Base-by-base conservation (phyloP, 805 yeast species). In the Cyberlindnera xishuangbannaensis region DNA sequence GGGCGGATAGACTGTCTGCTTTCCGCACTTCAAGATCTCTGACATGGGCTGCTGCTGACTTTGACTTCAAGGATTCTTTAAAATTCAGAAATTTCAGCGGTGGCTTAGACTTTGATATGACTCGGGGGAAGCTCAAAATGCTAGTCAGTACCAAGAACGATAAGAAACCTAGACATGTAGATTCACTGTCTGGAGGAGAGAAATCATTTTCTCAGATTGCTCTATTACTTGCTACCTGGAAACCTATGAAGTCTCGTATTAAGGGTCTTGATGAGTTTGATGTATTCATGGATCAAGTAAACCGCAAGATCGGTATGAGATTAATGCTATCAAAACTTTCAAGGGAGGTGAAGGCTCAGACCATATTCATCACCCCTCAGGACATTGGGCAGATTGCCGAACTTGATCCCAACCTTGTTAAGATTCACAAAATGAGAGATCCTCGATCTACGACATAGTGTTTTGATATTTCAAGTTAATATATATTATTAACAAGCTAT, bases 231-330 rank as follows among this genome's bases (percentile, higher is more conserved):
- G 81, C 97, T 0, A 82, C 95, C 18, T 92, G 99, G 99, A 76
- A 77, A 43, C 80, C 85, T 18, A 88, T 92, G 95, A 76, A 81
- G 40, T 80, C 95, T 0, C 74, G 83, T 36, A 72, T 92, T 14
- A 73, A 94, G 39, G 97, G 97, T 1, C 62, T 92, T 39, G 99
- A 92, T 59, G 99, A 92, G 58, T 92, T 83, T 56, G 99, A 92
- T 60, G 98, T 92, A 15, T 92, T 79, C 51, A 92, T 92, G 98
- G 99, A 92, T 57, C 85, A 86, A 30, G 84, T 86, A 13, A 87
- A 88, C 53, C 71, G 98, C 44, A 70, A 79, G 28, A 73, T 83
- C 33, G 86, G 95, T 40, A 76, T 92, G 53, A 68, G 73, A 30
- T 59, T 88, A 41, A 77, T 92, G 53, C 63, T 87, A 30, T 71